These are phyloP conservation scores for Stentor coeruleus DNA, from an alignment of 73 alveolate genomes.

Conservation along the genomic window DNA sequence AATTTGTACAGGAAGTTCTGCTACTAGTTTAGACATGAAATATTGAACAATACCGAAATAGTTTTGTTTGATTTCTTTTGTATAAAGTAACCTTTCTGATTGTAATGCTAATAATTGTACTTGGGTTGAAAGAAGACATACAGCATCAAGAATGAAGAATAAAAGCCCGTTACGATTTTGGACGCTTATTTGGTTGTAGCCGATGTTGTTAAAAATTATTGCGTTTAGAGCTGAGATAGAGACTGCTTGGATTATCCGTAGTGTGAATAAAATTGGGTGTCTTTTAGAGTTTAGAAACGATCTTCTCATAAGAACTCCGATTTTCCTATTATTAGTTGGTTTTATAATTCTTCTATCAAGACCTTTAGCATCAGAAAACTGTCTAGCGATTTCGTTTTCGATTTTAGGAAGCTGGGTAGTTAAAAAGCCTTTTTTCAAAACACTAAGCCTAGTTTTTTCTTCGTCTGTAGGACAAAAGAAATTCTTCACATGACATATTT, in stretches of 20 bases:
- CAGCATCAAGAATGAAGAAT: too few species aligned
- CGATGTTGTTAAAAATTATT: background rate
- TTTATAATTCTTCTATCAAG: background rate
- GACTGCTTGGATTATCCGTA: background rate
- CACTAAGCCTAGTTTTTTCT: background rate
- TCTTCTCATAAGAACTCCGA: background rate
- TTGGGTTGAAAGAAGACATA: background rate
- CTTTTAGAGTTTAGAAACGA: background rate
- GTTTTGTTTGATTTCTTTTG: background rate
- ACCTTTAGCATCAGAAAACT: background rate
- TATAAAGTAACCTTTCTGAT: background rate
- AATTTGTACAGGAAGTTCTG: background rate
- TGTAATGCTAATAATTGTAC: background rate
- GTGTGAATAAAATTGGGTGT: background rate
- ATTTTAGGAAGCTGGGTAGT: too few species aligned
- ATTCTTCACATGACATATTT: background rate
- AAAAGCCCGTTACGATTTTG: background rate
- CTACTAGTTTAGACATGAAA: background rate
- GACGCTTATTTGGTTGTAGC: background rate
- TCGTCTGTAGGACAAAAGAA: background rate
- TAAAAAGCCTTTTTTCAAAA: too few species aligned
- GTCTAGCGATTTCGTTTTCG: too few species aligned
- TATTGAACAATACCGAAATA: background rate
- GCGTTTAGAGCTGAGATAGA: background rate
- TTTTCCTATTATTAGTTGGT: background rate